Percentiles rank a stretch among this genome's conserved stretches.
Conservation (phyloP, 164 flowering plant species). For the Berberis thunbergii region DNA sequence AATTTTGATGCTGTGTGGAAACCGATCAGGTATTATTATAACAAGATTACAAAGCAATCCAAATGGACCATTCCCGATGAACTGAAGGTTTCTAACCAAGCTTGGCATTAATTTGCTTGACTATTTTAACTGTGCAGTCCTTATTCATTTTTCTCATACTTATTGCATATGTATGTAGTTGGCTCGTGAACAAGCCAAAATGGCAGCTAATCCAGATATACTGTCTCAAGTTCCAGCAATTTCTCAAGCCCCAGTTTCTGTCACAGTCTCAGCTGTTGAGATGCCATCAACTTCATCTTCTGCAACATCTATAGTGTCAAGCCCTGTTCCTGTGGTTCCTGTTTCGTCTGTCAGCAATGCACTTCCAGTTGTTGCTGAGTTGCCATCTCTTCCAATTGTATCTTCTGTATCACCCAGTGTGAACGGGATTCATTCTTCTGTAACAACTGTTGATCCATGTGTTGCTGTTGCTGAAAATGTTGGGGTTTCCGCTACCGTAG, state of each 20-base stretch:
- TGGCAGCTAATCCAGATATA: conserved; percentile 25
- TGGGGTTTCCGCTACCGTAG: conserved; percentile 18
- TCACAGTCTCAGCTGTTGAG: conserved; percentile 18
- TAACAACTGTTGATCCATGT: conserved; percentile 7
- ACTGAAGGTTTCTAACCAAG: conserved; percentile 44
- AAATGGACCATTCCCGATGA: conserved; percentile 94
- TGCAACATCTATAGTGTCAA: conserved; percentile 26
- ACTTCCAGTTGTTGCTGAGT: conserved; percentile 23
- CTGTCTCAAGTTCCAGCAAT: conserved; percentile 23
- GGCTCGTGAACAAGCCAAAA: conserved; percentile 88
- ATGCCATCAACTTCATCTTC: not conserved
- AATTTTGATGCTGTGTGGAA: not conserved
- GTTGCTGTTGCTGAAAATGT: conserved; percentile 19
- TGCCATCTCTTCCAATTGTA: conserved; percentile 22
- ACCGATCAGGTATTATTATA: conserved; percentile 75
- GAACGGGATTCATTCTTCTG: conserved; percentile 20
- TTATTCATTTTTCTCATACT: not conserved
- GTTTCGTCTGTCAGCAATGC: conserved; percentile 28
- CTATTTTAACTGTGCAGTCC: not conserved
- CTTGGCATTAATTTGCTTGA: not conserved
- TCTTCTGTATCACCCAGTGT: conserved; percentile 20
- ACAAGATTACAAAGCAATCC: conserved; percentile 80
- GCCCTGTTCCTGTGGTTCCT: conserved; percentile 56
- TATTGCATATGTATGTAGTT: conserved; percentile 32
- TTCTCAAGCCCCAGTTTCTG: conserved; percentile 17